Base-by-base conservation (phyloP, 2,329 filamentous ascomycete genomes). In the Xylariaceae sp. region DNA sequence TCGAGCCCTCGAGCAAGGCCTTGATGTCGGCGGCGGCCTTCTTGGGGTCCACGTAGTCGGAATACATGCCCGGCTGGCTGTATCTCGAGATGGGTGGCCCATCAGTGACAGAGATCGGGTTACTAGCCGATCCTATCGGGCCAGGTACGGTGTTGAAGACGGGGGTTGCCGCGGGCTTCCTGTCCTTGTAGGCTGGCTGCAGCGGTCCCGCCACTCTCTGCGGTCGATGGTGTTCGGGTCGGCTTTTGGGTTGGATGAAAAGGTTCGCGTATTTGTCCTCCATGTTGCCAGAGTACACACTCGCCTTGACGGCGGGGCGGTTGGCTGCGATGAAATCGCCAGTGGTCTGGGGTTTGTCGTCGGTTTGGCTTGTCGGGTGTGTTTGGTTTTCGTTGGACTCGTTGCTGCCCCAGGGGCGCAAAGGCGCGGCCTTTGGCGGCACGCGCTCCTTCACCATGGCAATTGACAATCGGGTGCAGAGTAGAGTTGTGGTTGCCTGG, bases 11-110 rank as follows among this genome's bases (percentile, higher is more conserved):
- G 2, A 92, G 67, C n/a, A 92, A 58, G 6, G 81, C 83, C 55
- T 92, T 92, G 43, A 92, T 69, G 45, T 90, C 84, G 29, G 80
- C 79, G 32, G 74, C 77, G 9, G 85, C 83, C 54, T 85, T 81
- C 37, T 67, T 65, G 0, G 81, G 75, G 44, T 89, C 83, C 5
- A 82, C 77, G 45, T 83, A 87, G 40, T 76, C 66, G 2, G 66
- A 61, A 35, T 66, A 62, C n/a, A 70, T 63, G n/a, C 53, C 58
- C 19, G 57, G 51, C 36, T 60, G 54, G 18, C 45, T 57, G 33
- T 63, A 65, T 5, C 43, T 50, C 2, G 54, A 49, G 39, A 48
- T 37, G 22, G 50, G 40, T 19, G 33, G 32, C 14, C 32, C 36
- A 28, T 56, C 53, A 4, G 38, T 16, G 15, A 57, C 38, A 4